Conservation (phyloP, 2,329 filamentous ascomycete species). For the Alternaria arborescens region DNA sequence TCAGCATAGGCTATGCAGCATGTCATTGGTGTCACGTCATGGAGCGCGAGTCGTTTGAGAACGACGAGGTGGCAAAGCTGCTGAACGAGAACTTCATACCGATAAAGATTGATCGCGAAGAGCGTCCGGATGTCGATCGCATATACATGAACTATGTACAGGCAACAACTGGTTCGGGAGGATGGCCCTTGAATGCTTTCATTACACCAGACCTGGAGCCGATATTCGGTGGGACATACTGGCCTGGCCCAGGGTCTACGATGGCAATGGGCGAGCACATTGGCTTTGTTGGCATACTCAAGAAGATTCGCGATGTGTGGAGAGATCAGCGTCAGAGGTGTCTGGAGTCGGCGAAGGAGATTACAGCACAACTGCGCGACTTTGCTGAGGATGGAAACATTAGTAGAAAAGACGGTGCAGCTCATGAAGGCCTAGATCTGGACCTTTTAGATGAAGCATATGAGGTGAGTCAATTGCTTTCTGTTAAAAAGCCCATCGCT, state of each 20-base stretch:
- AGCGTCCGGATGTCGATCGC: conserved; percentile 90
- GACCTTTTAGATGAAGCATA: conserved; percentile 93
- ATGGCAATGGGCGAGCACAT: conserved; percentile 63
- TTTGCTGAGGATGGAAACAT: conserved; percentile 90
- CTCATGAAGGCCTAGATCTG: conserved; percentile 78
- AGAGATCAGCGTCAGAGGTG: conserved; percentile 83
- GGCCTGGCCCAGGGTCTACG: conserved; percentile 78
- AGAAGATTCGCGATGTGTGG: conserved; percentile 80
- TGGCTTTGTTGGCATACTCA: conserved; percentile 83
- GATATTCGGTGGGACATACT: conserved; percentile 96
- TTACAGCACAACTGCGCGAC: conserved; percentile 79
- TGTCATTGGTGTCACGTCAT: conserved; percentile 95
- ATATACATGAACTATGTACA: conserved; percentile 99
- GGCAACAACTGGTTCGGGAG: conserved; percentile 86
- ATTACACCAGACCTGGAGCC: conserved; percentile 91
- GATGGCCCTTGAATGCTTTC: conserved; percentile 97
- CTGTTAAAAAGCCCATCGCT: conserved; percentile 53
- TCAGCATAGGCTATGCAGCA: conserved; percentile 93
- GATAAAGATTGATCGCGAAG: conserved; percentile 91
- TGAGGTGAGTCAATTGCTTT: conserved; percentile 46
- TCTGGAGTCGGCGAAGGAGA: conserved; percentile 82
- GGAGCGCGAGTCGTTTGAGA: conserved; percentile 89
- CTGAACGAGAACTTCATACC: conserved; percentile 90
- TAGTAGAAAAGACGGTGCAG: conserved; percentile 53
- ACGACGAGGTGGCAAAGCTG: conserved; percentile 78